Evolutionary conservation across 2,329 filamentous ascomycete species (phyloP), one percentile per base, ranked within the genome.

Genomic region (Lecanosticta acicola): DNA sequence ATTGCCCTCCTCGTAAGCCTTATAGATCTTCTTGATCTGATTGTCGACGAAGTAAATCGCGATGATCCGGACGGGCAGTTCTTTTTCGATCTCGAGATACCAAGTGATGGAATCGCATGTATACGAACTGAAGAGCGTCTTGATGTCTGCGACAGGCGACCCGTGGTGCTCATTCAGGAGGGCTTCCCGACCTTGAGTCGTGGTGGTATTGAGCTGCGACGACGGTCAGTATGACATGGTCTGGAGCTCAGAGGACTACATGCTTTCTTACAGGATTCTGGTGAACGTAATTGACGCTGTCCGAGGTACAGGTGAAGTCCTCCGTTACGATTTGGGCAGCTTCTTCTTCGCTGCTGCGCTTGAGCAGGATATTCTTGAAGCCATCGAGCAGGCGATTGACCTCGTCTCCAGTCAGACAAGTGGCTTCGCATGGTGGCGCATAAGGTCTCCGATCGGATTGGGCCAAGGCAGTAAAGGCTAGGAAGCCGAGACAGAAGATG

Each of bases 81-180:
- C 50, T 19, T 32, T 46, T 1, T 32, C 41, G 26, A 55, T 48
- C 18, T 55, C 50, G 45, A 49, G 53, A 21, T 53, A 55, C 50
- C 50, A 55, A 16, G 53, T 53, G n/a, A 53, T 55, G 4, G 45
- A 51, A 29, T 53, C 53, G 18, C 53, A 55, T 32, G 36, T 53
- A 33, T 53, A 41, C 5, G 42, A 37, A 3, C 45, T 36, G 38
- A 51, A 55, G 41, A 55, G 45, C 10, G 49, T 48, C 19, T 41
- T 47, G 32, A 55, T 41, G n/a, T 32, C 34, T 11, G 34, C 47
- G 3, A 48, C 43, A 7, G 48, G 32, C n/a, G 47, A 41, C 3
- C 46, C 29, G 11, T 43, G 36, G 41, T 53, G 47, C 29, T 55
- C 50, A 10, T 42, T 21, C 18, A 55, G 48, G 21, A 55, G 44